Conservation (phyloP, 2,329 filamentous ascomycete genomes). For the Ophiocordyceps camponoti-saundersi region DNA sequence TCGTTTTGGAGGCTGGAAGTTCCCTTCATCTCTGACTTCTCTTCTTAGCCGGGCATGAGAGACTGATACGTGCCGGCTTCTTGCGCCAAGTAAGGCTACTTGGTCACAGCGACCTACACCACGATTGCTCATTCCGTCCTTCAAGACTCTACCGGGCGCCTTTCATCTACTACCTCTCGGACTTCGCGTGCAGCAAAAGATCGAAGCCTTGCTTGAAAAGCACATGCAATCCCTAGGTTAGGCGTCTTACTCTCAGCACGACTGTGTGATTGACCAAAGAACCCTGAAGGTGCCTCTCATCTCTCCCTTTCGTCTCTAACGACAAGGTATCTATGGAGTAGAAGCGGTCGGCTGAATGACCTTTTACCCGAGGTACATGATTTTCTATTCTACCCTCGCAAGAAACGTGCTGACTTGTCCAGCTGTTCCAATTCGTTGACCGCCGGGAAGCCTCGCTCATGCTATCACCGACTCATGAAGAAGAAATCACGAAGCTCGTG, state of each 20-base stretch:
- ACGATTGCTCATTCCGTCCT: background rate
- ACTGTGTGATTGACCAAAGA: background rate
- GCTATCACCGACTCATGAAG: slow-evolving; percentile 85
- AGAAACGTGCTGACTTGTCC: slow-evolving; percentile 5
- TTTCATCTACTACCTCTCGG: slow-evolving; percentile 88
- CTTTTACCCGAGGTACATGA: slow-evolving; percentile 50
- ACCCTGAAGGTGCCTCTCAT: slow-evolving; percentile 52
- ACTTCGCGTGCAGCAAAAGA: slow-evolving; percentile 70
- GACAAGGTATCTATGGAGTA: slow-evolving; percentile 67
- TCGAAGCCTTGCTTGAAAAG: slow-evolving; percentile 72
- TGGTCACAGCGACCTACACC: background rate
- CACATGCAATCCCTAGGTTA: slow-evolving; percentile 66
- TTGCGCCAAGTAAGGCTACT: slow-evolving; percentile 43
- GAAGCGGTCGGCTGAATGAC: slow-evolving; percentile 62
- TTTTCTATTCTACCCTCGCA: background rate
- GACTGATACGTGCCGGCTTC: slow-evolving; percentile 55
- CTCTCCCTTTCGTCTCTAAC: slow-evolving; percentile 73
- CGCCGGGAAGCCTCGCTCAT: slow-evolving; percentile 60
- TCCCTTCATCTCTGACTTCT: background rate
- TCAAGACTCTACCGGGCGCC: slow-evolving; percentile 66
- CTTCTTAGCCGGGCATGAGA: slow-evolving; percentile 8
- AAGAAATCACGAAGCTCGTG: slow-evolving; percentile 81
- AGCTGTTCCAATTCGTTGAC: slow-evolving; percentile 71
- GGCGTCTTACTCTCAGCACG: slow-evolving; percentile 1
- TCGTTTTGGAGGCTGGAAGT: background rate